Evolutionary conservation across 495 filamentous ascomycete genomes (phyloP), one percentile per base, ranked within the genome.

Genomic region (Hyphodiscus hymeniophilus): DNA sequence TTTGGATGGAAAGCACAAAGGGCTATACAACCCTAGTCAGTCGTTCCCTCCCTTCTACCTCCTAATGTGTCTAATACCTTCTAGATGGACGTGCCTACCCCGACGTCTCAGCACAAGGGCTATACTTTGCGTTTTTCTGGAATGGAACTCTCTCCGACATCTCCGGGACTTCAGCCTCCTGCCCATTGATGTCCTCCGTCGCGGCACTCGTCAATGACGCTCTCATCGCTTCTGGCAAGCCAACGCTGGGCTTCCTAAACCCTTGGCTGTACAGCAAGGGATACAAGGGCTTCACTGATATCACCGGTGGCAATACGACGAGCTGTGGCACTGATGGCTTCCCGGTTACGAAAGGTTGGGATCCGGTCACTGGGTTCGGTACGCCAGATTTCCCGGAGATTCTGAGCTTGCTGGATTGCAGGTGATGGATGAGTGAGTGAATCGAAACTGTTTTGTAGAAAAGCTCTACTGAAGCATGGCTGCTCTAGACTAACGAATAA

Each of bases 61-160:
- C 7, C 24, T 13, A 16, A 5, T 21, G 20, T 82, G 52, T 40
- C 62, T 53, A 16, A 47, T 63, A 70, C 57, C 61, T 83, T 57
- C 60, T 62, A 3, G 54, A 66, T 2, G 87, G 87, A 0, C 75
- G 85, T 41, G 87, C 73, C 2, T 76, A 84, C 42, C 87, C 87
- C 0, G 87, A 91, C 53, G 76, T 92, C 18, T 66, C 82, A 5
- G 76, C 80, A 11, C 81, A 84, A 59, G 68, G 69, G 24, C 52
- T 73, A 7, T 73, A 76, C 36, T 71, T 82, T 45, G 56, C 67
- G 16, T 63, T 76, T 35, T 69, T 64, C 22, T 66, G 60, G 56
- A 63, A 63, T 26, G 38, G 71, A 71, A 58, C 57, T 21, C 32
- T 59, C 7, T 73, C 76, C 16, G 77, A 81, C 48, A 61, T 66